Conservation (phyloP, 2,329 filamentous ascomycete species). For the Fusarium hostae region DNA sequence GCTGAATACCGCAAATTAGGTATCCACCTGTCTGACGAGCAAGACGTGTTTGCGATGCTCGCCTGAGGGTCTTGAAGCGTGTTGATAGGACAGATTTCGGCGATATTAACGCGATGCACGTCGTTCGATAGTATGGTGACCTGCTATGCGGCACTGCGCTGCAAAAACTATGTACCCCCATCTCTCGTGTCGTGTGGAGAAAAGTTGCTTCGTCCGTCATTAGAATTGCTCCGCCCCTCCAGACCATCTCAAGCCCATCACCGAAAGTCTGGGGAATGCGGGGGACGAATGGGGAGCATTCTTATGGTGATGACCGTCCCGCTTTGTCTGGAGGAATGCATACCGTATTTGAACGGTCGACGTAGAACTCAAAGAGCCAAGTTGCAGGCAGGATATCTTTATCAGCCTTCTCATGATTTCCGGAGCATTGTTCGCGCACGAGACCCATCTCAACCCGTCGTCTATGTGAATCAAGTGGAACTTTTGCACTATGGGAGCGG, state of each 20-base stretch:
- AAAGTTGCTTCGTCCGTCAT: neutral
- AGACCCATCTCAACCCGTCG: conserved; percentile 16
- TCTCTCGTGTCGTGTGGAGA: conserved; percentile 28
- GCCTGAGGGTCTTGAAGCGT: neutral
- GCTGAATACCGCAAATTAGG: conserved; percentile 10
- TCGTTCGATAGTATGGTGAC: conserved; percentile 9
- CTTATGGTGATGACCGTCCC: conserved; percentile 13
- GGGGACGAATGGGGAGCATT: conserved; percentile 24
- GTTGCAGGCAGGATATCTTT: conserved; percentile 23
- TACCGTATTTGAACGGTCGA: conserved; percentile 20
- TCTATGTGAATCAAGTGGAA: conserved; percentile 29
- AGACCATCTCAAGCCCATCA: conserved; percentile 13
- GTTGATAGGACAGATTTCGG: conserved; percentile 11
- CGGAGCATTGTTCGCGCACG: conserved; percentile 22
- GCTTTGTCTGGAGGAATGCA: conserved; percentile 1
- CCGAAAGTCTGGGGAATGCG: conserved; percentile 38
- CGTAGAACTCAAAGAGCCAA: conserved; percentile 6
- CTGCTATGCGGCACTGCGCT: neutral
- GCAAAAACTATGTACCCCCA: neutral
- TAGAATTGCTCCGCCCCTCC: conserved; percentile 15
- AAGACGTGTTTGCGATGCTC: conserved; percentile 5
- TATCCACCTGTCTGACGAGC: conserved; percentile 17
- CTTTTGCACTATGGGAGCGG: conserved; percentile 35
- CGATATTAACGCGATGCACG: conserved; percentile 4
- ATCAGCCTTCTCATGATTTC: conserved; percentile 11